These are phyloP conservation scores for Imleria badia DNA, from an alignment of 768 basidiomycete genomes.

Conservation along the genomic window DNA sequence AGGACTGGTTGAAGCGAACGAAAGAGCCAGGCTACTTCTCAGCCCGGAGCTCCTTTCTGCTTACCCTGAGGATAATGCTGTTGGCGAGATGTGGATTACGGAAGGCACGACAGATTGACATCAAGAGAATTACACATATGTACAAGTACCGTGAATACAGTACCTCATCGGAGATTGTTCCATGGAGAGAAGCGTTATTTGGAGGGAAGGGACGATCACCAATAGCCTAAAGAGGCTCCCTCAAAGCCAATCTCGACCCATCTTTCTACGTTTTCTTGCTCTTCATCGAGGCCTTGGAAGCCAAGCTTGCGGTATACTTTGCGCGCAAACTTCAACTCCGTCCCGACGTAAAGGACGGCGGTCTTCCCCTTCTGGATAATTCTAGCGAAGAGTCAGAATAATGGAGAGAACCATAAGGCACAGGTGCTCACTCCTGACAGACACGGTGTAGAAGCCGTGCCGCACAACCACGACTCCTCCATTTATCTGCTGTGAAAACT, in stretches of 20 bases:
- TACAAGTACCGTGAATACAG: conserved; percentile 4
- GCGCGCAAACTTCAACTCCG: conserved; percentile 42
- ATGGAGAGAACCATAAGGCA: neutral
- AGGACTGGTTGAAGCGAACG: conserved; percentile 26
- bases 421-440: conserved; percentile 46
- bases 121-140: neutral
- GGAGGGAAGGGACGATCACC: conserved; percentile 45
- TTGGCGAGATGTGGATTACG: conserved; percentile 37
- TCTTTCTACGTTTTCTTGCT: conserved; percentile 35
- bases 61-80: conserved; percentile 49
- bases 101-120: conserved; percentile 12
- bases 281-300: conserved; percentile 51
- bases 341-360: conserved; percentile 68
- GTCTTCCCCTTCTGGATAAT: conserved; percentile 41
- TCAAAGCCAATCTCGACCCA: conserved; percentile 72
- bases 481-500: conserved; percentile 58
- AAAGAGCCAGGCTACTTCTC: conserved; percentile 38
- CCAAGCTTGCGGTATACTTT: conserved; percentile 65
- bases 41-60: conserved; percentile 41
- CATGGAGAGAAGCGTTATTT: neutral
- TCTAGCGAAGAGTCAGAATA: conserved; percentile 19
- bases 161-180: neutral
- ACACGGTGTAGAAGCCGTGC: conserved; percentile 60
- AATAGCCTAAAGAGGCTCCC: conserved; percentile 53
- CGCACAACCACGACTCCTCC: conserved; percentile 57